phyloP scores from a whole-genome alignment of 2,329 filamentous ascomycete genomes.

The Nannizziopsis barbatae region DNA sequence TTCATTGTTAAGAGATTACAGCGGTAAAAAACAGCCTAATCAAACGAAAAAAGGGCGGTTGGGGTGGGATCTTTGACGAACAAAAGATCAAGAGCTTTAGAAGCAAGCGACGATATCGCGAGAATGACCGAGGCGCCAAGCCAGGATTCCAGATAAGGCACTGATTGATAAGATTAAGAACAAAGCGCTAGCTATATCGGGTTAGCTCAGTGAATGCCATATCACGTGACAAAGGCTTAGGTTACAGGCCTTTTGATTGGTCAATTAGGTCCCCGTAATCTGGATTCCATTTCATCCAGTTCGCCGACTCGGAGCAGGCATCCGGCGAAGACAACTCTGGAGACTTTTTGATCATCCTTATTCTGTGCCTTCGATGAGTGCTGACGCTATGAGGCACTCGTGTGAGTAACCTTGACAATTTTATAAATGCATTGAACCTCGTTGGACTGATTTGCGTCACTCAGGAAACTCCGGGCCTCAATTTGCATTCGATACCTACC shows the following conservation, averaged over 20 bases:
- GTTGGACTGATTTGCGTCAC: not conserved
- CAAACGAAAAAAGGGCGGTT: not conserved
- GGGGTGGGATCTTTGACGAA: not conserved
- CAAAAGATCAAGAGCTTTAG: not conserved
- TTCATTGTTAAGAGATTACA: no score
- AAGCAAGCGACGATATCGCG: not conserved
- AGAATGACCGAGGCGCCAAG: not conserved
- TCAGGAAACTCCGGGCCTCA: not conserved
- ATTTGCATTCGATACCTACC: not conserved
- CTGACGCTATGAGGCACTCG: not conserved
- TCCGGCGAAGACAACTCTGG: no score
- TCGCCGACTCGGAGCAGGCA: no score
- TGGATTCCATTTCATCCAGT: no score
- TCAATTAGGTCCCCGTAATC: no score
- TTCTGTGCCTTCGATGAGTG: not conserved
- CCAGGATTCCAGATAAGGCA: not conserved
- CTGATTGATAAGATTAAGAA: constrained; percentile 6
- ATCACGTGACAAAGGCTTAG: no score
- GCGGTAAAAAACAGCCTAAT: not conserved
- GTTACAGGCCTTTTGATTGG: no score
- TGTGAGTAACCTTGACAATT: not conserved
- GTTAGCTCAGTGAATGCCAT: not conserved
- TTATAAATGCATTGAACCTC: not conserved
- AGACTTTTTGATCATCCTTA: no score
- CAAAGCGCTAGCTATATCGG: not conserved